Evolutionary conservation across 2,329 filamentous ascomycete genomes (phyloP).

Genomic region (Trichothecium roseum): DNA sequence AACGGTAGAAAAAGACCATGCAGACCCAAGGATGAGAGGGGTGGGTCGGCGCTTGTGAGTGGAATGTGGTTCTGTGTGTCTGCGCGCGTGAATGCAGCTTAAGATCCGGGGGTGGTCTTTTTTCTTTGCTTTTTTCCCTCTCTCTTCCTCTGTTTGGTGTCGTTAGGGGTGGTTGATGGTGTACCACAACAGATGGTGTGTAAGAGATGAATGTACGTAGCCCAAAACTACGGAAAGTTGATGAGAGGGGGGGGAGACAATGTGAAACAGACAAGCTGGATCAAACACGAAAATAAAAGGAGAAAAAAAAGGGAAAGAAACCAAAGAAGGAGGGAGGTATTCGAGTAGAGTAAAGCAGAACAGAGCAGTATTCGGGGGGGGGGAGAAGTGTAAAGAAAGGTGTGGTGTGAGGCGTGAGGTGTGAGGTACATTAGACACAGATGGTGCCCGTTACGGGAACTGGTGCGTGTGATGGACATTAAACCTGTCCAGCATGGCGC

Average conservation of each 20-base stretch:
- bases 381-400: neutral
- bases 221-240: neutral
- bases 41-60: conserved; percentile 6
- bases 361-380: neutral
- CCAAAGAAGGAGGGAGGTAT: neutral
- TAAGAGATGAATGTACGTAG: neutral
- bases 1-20: neutral
- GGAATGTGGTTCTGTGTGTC: conserved; percentile 1
- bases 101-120: neutral
- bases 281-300: neutral
- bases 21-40: neutral
- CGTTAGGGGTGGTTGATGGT: neutral
- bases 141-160: neutral
- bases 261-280: neutral
- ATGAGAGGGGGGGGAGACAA: neutral
- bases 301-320: conserved; percentile 1
- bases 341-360: neutral
- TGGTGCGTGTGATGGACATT: conserved; percentile 4
- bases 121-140: neutral
- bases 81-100: neutral
- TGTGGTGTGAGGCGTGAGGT: neutral
- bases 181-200: neutral
- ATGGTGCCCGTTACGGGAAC: neutral
- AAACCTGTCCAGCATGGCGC: conserved; percentile 4
- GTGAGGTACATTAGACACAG: neutral